phyloP scores from a whole-genome alignment of 169 alveolate genomes.

The Cryptosporidium viatorum region DNA sequence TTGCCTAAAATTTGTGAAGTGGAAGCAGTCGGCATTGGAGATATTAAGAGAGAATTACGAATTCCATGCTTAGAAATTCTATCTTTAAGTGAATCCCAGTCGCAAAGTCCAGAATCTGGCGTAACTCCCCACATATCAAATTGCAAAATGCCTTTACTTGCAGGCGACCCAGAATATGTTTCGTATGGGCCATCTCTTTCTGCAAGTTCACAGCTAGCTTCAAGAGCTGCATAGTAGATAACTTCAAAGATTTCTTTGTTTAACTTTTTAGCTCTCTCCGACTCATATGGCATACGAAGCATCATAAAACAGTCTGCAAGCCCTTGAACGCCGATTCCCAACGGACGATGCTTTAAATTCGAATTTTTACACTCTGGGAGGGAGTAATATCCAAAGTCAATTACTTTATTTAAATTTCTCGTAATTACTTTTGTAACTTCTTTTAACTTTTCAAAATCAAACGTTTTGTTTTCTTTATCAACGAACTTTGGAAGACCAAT shows the following conservation, averaged over 20 bases:
- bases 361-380: slow-evolving; percentile 93
- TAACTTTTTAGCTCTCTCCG: slow-evolving; percentile 91
- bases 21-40: slow-evolving; percentile 99
- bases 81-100: slow-evolving; percentile 94
- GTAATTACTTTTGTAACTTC: slow-evolving; percentile 92
- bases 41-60: slow-evolving; percentile 95
- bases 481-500: slow-evolving; percentile 90
- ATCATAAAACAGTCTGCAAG: slow-evolving; percentile 97
- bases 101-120: slow-evolving; percentile 88
- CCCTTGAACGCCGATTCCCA: slow-evolving; percentile 99
- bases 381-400: slow-evolving; percentile 97
- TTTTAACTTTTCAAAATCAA: slow-evolving; percentile 85
- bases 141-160: slow-evolving; percentile 94
- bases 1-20: slow-evolving; percentile 97
- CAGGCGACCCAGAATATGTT: slow-evolving; percentile 96
- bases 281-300: slow-evolving; percentile 95
- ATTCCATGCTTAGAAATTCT: slow-evolving; percentile 92
- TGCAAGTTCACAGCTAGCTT: slow-evolving; percentile 95
- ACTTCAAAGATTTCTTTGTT: slow-evolving; percentile 96
- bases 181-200: slow-evolving; percentile 93
- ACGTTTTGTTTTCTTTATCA: slow-evolving; percentile 78
- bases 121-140: slow-evolving; percentile 96
- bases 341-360: slow-evolving; percentile 97
- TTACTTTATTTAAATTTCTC: slow-evolving; percentile 93
- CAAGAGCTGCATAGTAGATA: slow-evolving; percentile 96